A percentile compares a stretch with the other conserved stretches of the same genome.
phyloP scores from a whole-genome alignment of 305 asterid species.

The Fraxinus xanthoxyloides region DNA sequence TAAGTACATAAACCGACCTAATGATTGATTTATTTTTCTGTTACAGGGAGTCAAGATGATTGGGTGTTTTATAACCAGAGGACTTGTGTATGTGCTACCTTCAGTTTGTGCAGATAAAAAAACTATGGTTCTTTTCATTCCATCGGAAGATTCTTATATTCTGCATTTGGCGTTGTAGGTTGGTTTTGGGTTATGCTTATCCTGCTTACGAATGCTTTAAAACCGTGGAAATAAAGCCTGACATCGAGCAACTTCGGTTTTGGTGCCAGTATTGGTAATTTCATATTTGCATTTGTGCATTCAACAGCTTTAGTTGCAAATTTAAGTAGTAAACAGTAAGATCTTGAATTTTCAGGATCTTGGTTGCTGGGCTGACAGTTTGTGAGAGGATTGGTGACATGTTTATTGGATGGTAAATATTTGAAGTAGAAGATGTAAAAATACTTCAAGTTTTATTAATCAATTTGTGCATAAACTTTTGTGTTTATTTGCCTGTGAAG shows the following conservation, averaged over 20 bases:
- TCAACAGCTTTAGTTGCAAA: constrained; percentile 19
- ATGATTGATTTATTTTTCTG: constrained; percentile 12
- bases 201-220: constrained; percentile 93
- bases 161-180: constrained; percentile 45
- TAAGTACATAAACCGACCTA: constrained; percentile 1
- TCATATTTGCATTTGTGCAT: not conserved
- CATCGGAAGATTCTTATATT: constrained; percentile 18
- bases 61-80: constrained; percentile 82
- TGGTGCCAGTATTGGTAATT: constrained; percentile 97
- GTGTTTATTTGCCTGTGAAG: constrained; percentile 37
- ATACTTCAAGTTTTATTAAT: not conserved
- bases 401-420: constrained; percentile 74
- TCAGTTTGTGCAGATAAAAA: constrained; percentile 2
- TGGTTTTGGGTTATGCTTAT: constrained; percentile 83
- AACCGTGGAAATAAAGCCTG: constrained; percentile 84
- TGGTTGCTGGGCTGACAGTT: constrained; percentile 82
- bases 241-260: constrained; percentile 77
- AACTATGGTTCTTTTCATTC: constrained; percentile 2
- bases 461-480: constrained; percentile 6
- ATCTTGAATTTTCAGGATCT: constrained; percentile 55
- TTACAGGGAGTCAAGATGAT: constrained; percentile 78
- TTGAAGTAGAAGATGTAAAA: not conserved
- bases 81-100: constrained; percentile 59
- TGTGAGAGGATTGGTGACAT: constrained; percentile 83
- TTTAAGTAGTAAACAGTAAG: constrained; percentile 14